These are phyloP conservation scores for Cytospora piceae DNA, from an alignment of 2,329 filamentous ascomycete genomes.

Conservation along the genomic window DNA sequence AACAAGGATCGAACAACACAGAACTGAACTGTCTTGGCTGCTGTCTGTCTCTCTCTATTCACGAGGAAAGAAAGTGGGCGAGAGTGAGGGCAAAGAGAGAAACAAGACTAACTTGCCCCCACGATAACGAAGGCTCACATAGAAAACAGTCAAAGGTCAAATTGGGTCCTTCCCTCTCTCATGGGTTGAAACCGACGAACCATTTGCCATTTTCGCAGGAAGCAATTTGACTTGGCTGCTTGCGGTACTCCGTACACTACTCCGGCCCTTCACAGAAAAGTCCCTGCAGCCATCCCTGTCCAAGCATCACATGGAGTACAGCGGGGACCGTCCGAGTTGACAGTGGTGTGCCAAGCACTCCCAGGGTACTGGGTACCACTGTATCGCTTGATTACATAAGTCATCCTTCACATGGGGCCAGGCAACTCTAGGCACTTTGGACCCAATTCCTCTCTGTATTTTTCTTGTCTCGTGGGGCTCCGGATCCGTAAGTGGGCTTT, in stretches of 20 bases:
- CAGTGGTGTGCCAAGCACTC: too few relatives aligned
- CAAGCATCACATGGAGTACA: slow-evolving; percentile 19
- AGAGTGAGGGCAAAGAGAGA: neutral
- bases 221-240: slow-evolving; percentile 20
- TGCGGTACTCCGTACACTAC: neutral
- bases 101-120: neutral
- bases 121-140: neutral
- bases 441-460: too few relatives aligned
- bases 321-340: neutral
- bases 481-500: neutral
- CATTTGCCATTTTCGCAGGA: slow-evolving; percentile 21
- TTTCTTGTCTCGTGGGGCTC: too few relatives aligned
- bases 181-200: slow-evolving; percentile 14
- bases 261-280: neutral
- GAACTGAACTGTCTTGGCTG: neutral
- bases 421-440: too few relatives aligned
- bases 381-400: too few relatives aligned
- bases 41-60: neutral
- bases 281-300: slow-evolving; percentile 22
- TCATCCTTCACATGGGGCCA: neutral
- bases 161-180: slow-evolving; percentile 1
- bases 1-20: neutral
- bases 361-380: too few relatives aligned
- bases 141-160: too few relatives aligned
- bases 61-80: neutral